A percentile compares a stretch with the other conserved stretches of the same genome.
phyloP scores from a whole-genome alignment of 2,329 filamentous ascomycete species.

The Alternaria sp. region DNA sequence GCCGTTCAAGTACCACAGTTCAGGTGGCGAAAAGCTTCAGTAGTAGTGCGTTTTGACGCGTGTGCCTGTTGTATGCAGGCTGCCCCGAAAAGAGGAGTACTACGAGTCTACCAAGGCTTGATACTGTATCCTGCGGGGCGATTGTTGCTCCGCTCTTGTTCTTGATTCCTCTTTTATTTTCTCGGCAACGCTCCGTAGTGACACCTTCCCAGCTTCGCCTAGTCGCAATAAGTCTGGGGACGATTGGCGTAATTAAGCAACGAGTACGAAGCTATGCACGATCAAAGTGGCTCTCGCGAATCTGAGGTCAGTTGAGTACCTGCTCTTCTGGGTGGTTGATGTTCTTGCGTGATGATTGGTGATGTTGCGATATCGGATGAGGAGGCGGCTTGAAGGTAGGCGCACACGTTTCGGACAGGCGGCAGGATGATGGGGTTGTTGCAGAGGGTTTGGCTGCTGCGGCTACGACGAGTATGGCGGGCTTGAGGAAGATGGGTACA shows the following conservation, averaged over 20 bases:
- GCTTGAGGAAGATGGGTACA: neutral
- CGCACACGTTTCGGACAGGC: neutral
- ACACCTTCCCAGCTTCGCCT: constrained; percentile 45
- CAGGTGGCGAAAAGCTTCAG: constrained; percentile 1
- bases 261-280: constrained; percentile 30
- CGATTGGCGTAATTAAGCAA: constrained; percentile 21
- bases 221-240: constrained; percentile 21
- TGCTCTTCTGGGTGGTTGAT: constrained; percentile 22
- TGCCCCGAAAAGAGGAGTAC: neutral
- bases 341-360: constrained; percentile 6
- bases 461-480: neutral
- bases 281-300: constrained; percentile 27
- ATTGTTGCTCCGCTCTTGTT: neutral
- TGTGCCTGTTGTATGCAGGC: neutral
- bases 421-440: neutral
- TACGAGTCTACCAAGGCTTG: neutral
- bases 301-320: constrained; percentile 20
- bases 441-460: neutral
- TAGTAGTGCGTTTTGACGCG: neutral
- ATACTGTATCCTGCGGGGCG: neutral
- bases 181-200: constrained; percentile 32
- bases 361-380: constrained; percentile 32
- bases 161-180: constrained; percentile 4
- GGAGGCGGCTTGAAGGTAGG: neutral
- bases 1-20: neutral